Conservation (phyloP, 1,139 yeast species). For the Spencermartinsiella ligniputridi region DNA sequence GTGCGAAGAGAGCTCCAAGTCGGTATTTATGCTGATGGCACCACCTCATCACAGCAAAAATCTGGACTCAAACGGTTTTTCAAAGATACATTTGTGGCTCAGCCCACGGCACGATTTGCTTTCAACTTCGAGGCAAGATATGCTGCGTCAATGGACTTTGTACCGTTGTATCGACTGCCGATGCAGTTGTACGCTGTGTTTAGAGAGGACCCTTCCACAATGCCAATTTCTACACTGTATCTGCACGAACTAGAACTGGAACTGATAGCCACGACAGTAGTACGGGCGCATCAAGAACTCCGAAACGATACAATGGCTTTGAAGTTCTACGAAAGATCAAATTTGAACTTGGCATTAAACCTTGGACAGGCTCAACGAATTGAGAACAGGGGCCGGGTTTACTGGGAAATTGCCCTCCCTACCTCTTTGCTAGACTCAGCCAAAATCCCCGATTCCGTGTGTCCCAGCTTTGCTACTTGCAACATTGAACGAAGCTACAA, state of each 20-base stretch:
- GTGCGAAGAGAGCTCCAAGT: constrained; percentile 26
- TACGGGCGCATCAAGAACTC: constrained; percentile 24
- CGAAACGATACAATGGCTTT: constrained; percentile 17
- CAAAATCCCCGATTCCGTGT: constrained; percentile 45
- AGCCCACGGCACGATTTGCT: not conserved
- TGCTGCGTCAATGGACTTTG: constrained; percentile 21
- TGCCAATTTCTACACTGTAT: constrained; percentile 13
- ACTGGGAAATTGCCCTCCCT: constrained; percentile 23
- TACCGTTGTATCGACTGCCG: constrained; percentile 26
- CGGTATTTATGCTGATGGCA: constrained; percentile 10
- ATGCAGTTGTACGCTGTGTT: constrained; percentile 23
- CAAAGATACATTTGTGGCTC: constrained; percentile 13
- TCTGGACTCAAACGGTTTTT: constrained; percentile 11
- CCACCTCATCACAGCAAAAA: constrained; percentile 4
- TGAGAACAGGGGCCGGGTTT: constrained; percentile 6
- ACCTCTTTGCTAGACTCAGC: constrained; percentile 31
- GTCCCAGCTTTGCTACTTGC: constrained; percentile 57
- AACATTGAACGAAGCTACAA: constrained; percentile 50
- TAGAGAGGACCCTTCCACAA: constrained; percentile 16
- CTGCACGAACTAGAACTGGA: constrained; percentile 22
- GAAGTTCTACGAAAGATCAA: constrained; percentile 18
- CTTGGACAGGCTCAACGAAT: constrained; percentile 12
- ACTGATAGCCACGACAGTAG: constrained; percentile 27
- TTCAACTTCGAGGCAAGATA: constrained; percentile 26
- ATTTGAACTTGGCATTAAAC: constrained; percentile 13